Conservation (phyloP, 768 basidiomycete genomes). For the Holtermannia corniformis region DNA sequence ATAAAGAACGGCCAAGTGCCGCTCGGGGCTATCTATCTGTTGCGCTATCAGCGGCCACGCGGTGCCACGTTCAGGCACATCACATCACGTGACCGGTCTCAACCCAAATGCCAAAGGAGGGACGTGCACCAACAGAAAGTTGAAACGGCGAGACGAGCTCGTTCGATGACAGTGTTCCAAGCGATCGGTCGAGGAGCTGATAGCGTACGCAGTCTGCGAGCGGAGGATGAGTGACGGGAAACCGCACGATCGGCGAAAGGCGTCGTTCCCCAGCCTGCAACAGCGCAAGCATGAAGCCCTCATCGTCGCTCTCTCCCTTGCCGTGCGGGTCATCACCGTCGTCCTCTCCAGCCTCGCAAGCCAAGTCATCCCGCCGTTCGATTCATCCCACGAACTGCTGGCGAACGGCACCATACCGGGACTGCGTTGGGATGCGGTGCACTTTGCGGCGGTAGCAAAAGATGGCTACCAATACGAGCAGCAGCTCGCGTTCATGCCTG, state of each 20-base stretch:
- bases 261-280: no score
- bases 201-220: no score
- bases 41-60: not conserved
- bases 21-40: not conserved
- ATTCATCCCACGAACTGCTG: conserved; percentile 17
- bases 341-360: conserved; percentile 9
- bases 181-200: no score
- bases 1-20: not conserved
- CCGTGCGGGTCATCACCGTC: conserved; percentile 8
- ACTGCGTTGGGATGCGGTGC: conserved; percentile 80
- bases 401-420: conserved; percentile 26
- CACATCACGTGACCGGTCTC: not conserved
- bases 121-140: no score
- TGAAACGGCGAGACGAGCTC: no score
- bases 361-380: conserved; percentile 15
- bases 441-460: conserved; percentile 63
- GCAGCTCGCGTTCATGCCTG: conserved; percentile 80
- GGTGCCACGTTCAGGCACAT: not conserved
- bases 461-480: conserved; percentile 60
- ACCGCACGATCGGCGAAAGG: no score
- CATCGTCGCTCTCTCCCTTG: conserved; percentile 7
- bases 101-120: no score
- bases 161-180: no score
- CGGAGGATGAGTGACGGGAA: no score
- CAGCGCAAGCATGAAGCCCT: no score